Conservation (phyloP, 2,329 filamentous ascomycete species). For the Sordariomycetes sp. region DNA sequence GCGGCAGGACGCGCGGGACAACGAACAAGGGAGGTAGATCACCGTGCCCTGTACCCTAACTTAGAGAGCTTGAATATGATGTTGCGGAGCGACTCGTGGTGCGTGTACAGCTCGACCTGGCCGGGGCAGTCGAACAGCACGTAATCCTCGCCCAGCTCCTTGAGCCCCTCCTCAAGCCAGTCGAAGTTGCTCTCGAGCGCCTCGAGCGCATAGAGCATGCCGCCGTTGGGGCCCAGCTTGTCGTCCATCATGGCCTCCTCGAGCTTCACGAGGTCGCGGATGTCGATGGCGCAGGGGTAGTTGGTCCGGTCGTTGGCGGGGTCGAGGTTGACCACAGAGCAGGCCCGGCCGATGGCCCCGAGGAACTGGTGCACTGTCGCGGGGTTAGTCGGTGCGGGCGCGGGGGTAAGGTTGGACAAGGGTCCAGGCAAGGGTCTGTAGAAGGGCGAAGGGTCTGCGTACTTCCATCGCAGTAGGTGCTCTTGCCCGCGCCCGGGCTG, state of each 20-base stretch:
- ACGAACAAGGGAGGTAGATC: not conserved
- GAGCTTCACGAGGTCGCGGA: conserved; percentile 75
- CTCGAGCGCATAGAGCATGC: conserved; percentile 84
- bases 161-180: conserved; percentile 75
- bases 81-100: conserved; percentile 81
- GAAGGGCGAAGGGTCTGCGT: conserved; percentile 20
- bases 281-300: conserved; percentile 82
- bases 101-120: conserved; percentile 93
- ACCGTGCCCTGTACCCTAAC: conserved; percentile 72
- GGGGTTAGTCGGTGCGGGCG: not conserved
- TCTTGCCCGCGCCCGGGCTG: conserved; percentile 92
- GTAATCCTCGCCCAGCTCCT: conserved; percentile 77
- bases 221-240: conserved; percentile 81
- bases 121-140: conserved; percentile 92
- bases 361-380: conserved; percentile 83
- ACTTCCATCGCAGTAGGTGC: conserved; percentile 95
- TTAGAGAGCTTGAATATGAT: conserved; percentile 88
- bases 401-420: too few species aligned
- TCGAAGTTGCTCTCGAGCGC: conserved; percentile 90
- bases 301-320: conserved; percentile 89
- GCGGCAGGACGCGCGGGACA: not conserved
- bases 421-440: too few species aligned
- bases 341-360: conserved; percentile 86
- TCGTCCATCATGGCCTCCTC: conserved; percentile 94
- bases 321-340: conserved; percentile 91